Evolutionary conservation across 768 basidiomycete species (phyloP).

Genomic region (Pulveroboletus sp.): DNA sequence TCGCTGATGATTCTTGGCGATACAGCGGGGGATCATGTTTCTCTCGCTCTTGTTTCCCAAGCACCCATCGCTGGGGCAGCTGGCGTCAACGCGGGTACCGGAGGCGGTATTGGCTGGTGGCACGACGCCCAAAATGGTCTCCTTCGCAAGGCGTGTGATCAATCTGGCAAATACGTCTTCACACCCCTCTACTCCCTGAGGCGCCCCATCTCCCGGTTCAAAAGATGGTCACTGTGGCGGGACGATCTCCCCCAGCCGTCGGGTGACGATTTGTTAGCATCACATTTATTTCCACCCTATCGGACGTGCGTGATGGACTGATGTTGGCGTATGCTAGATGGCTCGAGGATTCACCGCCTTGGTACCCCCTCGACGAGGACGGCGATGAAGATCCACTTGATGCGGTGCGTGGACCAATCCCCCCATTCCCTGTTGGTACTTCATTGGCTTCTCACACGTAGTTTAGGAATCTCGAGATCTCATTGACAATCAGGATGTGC

Average conservation of each 20-base stretch:
- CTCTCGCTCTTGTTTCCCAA: constrained; percentile 19
- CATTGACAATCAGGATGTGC: too few relatives aligned
- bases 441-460: not conserved
- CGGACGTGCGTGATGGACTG: not conserved
- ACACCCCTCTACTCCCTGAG: constrained; percentile 23
- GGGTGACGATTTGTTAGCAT: constrained; percentile 21
- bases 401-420: constrained; percentile 5
- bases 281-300: too few relatives aligned
- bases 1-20: not conserved
- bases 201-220: constrained; percentile 7
- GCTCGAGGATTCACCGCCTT: constrained; percentile 16
- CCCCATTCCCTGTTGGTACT: not conserved
- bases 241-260: not conserved
- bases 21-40: constrained; percentile 24
- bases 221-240: constrained; percentile 18
- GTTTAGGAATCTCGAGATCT: constrained; percentile 1
- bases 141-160: constrained; percentile 20
- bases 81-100: not conserved
- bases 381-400: constrained; percentile 23
- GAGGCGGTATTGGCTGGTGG: constrained; percentile 14
- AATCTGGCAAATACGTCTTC: constrained; percentile 15
- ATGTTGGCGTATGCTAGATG: constrained; percentile 15
- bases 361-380: constrained; percentile 28
- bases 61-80: not conserved
- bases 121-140: constrained; percentile 13